Percentiles rank a stretch among this genome's conserved stretches.
Conservation (phyloP, 1,284 basidiomycete genomes). For the Pholiota adiposa region DNA sequence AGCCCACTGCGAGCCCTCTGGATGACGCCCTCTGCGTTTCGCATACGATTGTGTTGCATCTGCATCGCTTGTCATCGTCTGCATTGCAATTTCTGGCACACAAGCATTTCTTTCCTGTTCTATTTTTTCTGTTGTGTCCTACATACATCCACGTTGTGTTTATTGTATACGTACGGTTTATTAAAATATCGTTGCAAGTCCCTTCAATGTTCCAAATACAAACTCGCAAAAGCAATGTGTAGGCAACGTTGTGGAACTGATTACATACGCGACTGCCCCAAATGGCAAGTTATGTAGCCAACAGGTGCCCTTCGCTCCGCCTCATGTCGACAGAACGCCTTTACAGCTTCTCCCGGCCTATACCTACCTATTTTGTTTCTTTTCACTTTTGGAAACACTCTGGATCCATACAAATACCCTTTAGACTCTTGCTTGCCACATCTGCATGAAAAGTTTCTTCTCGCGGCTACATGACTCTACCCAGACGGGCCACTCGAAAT, state of each 20-base stretch:
- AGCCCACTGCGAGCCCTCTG: slow-evolving; percentile 21
- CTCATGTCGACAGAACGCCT: slow-evolving; percentile 52
- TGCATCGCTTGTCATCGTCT: slow-evolving; percentile 15
- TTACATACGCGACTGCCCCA: slow-evolving; percentile 19
- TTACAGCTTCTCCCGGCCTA: slow-evolving; percentile 27
- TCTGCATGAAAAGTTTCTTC: slow-evolving; percentile 57
- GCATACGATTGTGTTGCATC: slow-evolving; percentile 16
- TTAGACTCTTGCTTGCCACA: slow-evolving; percentile 29
- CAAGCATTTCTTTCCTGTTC: slow-evolving; percentile 11
- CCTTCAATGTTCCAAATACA: background rate
- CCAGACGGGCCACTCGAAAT: slow-evolving; percentile 43
- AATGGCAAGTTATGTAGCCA: slow-evolving; percentile 19
- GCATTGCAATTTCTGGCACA: slow-evolving; percentile 24
- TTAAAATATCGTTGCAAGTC: background rate
- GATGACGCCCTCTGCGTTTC: slow-evolving; percentile 21
- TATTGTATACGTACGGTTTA: background rate
- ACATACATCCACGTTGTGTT: background rate
- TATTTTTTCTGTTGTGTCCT: background rate
- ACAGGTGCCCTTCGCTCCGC: slow-evolving; percentile 37
- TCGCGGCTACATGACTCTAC: slow-evolving; percentile 46
- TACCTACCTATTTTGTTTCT: slow-evolving; percentile 26
- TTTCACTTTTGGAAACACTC: slow-evolving; percentile 26
- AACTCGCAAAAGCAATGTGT: background rate
- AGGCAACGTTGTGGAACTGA: slow-evolving; percentile 6
- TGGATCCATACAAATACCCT: slow-evolving; percentile 28